Evolutionary conservation across 2,329 filamentous ascomycete species (phyloP).

Genomic region (Helicocarpus griseus): DNA sequence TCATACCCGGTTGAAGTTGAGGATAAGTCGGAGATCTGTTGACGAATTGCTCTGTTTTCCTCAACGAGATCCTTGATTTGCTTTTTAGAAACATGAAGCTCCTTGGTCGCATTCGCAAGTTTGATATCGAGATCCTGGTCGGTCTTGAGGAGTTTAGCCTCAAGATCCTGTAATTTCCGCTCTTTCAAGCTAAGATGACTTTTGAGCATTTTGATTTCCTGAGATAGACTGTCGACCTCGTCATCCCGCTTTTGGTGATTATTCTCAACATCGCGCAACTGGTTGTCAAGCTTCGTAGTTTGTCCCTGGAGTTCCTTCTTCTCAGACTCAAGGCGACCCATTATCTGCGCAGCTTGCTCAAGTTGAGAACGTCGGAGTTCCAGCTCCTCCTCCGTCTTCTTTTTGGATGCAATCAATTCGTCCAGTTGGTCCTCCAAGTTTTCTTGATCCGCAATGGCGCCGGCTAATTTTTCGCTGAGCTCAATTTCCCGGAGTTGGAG

Average conservation of each 20-base stretch:
- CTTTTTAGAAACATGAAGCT: slow-evolving; percentile 62
- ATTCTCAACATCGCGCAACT: slow-evolving; percentile 60
- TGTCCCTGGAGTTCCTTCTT: slow-evolving; percentile 64
- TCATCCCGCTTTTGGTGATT: slow-evolving; percentile 63
- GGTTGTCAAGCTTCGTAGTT: slow-evolving; percentile 58
- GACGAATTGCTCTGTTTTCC: slow-evolving; percentile 73
- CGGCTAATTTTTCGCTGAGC: slow-evolving; percentile 83
- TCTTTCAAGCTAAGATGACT: slow-evolving; percentile 86
- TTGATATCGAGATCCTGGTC: slow-evolving; percentile 88
- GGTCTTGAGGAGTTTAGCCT: slow-evolving; percentile 69
- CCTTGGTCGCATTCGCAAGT: slow-evolving; percentile 65
- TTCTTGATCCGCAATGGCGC: slow-evolving; percentile 88
- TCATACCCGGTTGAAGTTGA: slow-evolving; percentile 92
- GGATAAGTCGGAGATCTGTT: slow-evolving; percentile 78
- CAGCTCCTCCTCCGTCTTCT: slow-evolving; percentile 74
- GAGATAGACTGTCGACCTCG: slow-evolving; percentile 65
- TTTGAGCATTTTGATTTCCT: slow-evolving; percentile 82
- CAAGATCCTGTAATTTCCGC: slow-evolving; percentile 77
- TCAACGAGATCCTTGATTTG: slow-evolving; percentile 66
- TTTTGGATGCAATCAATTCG: slow-evolving; percentile 77
- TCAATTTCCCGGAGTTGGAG: slow-evolving; percentile 85
- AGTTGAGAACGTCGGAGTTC: slow-evolving; percentile 70
- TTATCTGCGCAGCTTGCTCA: slow-evolving; percentile 83
- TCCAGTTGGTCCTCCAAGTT: slow-evolving; percentile 89
- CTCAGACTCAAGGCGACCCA: slow-evolving; percentile 74